Evolutionary conservation across 495 filamentous ascomycete genomes (phyloP), one percentile per base, ranked within the genome.

Genomic region (Talaromyces ruber): DNA sequence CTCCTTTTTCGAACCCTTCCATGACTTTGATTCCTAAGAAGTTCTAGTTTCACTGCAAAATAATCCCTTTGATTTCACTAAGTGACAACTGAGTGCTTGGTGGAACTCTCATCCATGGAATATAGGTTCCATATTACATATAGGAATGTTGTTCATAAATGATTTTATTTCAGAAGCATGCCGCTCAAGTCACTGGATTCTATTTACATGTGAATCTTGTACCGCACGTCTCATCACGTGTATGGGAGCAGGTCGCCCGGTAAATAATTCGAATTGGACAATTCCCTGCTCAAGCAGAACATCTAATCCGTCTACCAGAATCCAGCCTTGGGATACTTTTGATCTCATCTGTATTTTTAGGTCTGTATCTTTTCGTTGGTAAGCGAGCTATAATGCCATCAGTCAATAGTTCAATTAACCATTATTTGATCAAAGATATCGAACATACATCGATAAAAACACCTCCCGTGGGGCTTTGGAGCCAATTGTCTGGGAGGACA

Each of bases 231-330:
- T 63, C 86, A 90, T 91, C 6, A 86, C 65, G 63, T 81, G 76
- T 61, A 85, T 78, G 0, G 88, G 88, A 12, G 88, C 87, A 70
- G 86, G 62, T 26, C 82, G 72, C 2, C 84, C 86, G 1, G 86
- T 87, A 76, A 89, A 88, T 32, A 90, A 71, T 65, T 86, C 79
- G 69, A 89, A 90, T 30, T 88, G 86, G 54, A 86, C 87, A 71
- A 85, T 88, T 12, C 82, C 88, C 75, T 89, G 87, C 67, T 89
- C 84, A 2, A 84, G 80, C 16, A 92, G 75, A 6, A 92, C 81
- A 65, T 90, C 88, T 18, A 90, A 67, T 4, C 88, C 88, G 64
- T 88, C 84, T 52, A 89, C 81, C 16, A 83, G 83, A 1, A 83
- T 75, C 87, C 87, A 92, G 0, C 78, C 80, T 50, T 62, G 60